phyloP scores from a whole-genome alignment of 108 stramenopile species.

The Mediolabrus comicus region DNA sequence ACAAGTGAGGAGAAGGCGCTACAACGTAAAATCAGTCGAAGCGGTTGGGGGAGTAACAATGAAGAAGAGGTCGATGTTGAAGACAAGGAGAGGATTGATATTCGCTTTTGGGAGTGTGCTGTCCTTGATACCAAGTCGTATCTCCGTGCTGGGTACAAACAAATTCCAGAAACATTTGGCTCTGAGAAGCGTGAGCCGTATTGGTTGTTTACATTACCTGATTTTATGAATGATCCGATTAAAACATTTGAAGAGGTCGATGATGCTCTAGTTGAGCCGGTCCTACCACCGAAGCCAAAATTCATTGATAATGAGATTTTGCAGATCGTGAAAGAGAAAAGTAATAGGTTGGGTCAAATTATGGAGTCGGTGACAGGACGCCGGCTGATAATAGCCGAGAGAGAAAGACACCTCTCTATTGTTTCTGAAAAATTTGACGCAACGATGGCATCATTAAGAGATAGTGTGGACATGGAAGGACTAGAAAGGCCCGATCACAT shows the following conservation, averaged over 20 bases:
- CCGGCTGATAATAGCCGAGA: background rate
- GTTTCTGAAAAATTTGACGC: background rate
- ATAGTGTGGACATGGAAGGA: background rate
- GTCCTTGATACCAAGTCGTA: background rate
- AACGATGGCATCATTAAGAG: background rate
- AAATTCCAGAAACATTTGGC: background rate
- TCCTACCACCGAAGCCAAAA: background rate
- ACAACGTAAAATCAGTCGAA: background rate
- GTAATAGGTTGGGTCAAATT: background rate
- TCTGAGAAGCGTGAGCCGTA: background rate
- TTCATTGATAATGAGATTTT: background rate
- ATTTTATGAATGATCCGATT: background rate
- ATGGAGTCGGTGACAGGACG: background rate
- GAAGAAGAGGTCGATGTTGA: too few relatives aligned
- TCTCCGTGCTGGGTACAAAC: background rate
- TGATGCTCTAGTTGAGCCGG: background rate
- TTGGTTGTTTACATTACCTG: background rate
- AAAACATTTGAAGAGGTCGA: background rate
- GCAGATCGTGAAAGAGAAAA: background rate
- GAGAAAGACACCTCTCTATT: background rate
- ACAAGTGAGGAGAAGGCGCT: background rate
- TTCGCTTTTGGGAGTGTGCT: background rate
- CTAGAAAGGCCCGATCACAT: background rate
- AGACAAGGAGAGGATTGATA: background rate
- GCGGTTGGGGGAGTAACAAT: background rate